Conservation (phyloP, 169 alveolate genomes). For the Eimeria sp. region DNA sequence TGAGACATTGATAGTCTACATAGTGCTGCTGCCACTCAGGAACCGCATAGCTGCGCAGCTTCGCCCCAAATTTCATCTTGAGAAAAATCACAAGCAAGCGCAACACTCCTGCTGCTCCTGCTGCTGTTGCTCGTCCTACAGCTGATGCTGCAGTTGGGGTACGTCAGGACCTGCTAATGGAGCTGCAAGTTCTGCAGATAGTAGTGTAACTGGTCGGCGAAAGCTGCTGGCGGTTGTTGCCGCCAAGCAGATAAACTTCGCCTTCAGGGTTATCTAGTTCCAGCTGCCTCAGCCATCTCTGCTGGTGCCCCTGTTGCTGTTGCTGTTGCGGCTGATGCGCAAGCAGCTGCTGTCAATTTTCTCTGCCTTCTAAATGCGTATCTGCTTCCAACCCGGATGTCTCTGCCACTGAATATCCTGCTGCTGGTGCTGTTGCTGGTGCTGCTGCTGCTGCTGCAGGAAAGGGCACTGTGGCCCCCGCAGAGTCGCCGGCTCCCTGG, state of each 20-base stretch:
- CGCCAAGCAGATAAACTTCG: not conserved
- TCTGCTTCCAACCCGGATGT: too few species aligned
- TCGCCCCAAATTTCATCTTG: slow-evolving; percentile 80
- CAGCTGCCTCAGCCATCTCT: not conserved
- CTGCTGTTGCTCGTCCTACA: slow-evolving; percentile 2
- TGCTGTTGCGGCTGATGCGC: not conserved
- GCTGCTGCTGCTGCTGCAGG: too few species aligned
- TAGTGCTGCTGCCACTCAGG: slow-evolving; percentile 81
- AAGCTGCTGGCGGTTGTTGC: not conserved
- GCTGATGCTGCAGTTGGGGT: not conserved
- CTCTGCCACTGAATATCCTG: too few species aligned
- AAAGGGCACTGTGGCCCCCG: too few species aligned
- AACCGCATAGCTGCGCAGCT: slow-evolving; percentile 71
- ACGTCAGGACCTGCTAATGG: not conserved
- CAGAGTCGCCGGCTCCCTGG: too few species aligned
- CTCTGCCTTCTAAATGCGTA: not conserved
- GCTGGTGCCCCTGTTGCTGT: not conserved
- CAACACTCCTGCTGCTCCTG: not conserved
- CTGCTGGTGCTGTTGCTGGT: too few species aligned
- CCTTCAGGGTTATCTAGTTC: not conserved
- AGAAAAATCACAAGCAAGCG: not conserved
- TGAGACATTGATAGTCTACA: slow-evolving; percentile 45
- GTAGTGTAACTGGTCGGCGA: not conserved
- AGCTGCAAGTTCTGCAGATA: not conserved
- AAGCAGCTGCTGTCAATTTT: not conserved